phyloP scores from a whole-genome alignment of 257 asterid genomes.

The Agastache rugosa region DNA sequence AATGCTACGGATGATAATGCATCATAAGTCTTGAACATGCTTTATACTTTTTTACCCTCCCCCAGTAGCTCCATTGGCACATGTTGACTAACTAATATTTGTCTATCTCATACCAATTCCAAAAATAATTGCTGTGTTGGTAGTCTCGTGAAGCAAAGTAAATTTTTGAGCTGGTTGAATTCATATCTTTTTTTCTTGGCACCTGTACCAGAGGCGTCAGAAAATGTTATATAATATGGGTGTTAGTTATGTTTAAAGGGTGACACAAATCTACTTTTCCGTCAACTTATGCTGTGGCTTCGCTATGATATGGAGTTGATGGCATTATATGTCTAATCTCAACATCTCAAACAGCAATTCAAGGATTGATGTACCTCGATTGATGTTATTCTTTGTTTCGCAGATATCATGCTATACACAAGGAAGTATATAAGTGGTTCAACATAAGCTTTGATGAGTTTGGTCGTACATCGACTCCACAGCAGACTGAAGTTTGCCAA shows the following conservation, averaged over 20 bases:
- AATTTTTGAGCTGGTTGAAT: conserved; percentile 1
- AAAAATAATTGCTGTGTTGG: not conserved
- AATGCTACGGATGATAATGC: not conserved
- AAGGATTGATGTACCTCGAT: not conserved
- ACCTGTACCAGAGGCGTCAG: not conserved
- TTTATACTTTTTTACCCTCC: not conserved
- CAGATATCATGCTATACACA: conserved; percentile 87
- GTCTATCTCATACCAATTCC: not conserved
- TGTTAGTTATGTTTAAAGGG: conserved; percentile 1
- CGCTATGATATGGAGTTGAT: not conserved
- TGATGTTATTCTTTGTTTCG: conserved; percentile 27
- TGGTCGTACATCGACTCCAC: conserved; percentile 90
- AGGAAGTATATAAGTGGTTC: conserved; percentile 84
- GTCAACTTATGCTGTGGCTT: not conserved
- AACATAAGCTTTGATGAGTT: conserved; percentile 84
- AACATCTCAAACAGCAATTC: conserved; percentile 6
- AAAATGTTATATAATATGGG: conserved; percentile 9
- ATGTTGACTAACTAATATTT: conserved; percentile 4
- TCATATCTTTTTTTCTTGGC: not conserved
- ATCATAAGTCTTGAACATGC: conserved; percentile 5
- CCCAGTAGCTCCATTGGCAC: not conserved
- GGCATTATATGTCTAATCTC: conserved; percentile 1
- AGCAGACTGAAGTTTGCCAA: conserved; percentile 91
- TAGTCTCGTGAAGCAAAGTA: not conserved
- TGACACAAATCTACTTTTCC: conserved; percentile 11